Evolutionary conservation across 176 grass and related monocot genomes (phyloP), one percentile per base, ranked within the genome.

Genomic region (Pontederia crassipes): DNA sequence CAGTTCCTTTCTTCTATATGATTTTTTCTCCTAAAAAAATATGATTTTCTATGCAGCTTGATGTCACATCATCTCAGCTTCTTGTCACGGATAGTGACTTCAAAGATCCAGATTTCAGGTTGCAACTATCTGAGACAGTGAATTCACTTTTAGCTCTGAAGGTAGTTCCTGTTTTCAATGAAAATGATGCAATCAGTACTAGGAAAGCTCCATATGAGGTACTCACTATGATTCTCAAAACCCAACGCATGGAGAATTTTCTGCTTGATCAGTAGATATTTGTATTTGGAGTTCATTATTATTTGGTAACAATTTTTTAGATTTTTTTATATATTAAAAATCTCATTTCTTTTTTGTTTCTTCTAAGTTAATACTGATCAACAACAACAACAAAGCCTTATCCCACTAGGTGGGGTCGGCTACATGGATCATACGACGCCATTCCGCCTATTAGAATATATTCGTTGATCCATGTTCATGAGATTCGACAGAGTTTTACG

Each of bases 161-260:
- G 83, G 93, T 98, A 72, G 68, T 98, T 75, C 93, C 93, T 11
- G 70, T 98, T 64, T 98, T 98, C 71, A 98, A 98, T 56, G 93
- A 98, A 67, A 98, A 98, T 83, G 93, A 98, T 76, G 84, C 93
- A 11, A 77, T 98, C 69, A 98, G 93, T 67, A 98, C 93, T 26
- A 80, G 93, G 49, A 98, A 75, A 67, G 93, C 93, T 85, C 93
- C 93, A 71, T 98, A 98, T 66, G 93, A 98, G 87, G 93, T 97
- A 55, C 9, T 63, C 49, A 64, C 35, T 79, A 12, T 57, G 61
- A 74, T 4, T 40, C 32, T 40, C 6, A 40, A 40, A 7, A 40
- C 32, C 32, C 32, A 40, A 40, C 2, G 4, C 6, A 40, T 7
- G 32, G 6, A 40, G 4, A 3, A 40, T 4, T 40, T 40, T 40